Base-by-base conservation (phyloP, 805 yeast genomes). In the Wickerhamiella azymoides region DNA sequence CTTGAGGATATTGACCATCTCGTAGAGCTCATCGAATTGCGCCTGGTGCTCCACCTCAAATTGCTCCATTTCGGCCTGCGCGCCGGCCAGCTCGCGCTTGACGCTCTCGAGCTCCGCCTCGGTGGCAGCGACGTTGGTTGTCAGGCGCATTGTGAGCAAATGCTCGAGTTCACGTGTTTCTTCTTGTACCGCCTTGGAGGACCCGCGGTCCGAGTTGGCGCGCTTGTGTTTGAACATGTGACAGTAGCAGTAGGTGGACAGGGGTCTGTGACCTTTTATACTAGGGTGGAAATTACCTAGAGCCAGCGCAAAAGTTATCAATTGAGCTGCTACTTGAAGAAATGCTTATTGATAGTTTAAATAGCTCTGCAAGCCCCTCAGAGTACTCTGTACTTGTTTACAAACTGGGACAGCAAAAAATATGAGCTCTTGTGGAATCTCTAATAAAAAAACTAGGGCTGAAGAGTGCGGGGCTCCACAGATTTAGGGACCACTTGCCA, bases 141-240 rank as follows among this genome's bases (percentile, higher is more conserved):
- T 24, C 2, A 41, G 44, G 25, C 35, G 35, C 44, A 41, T 24
- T 8, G 24, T 26, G 25, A 36, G 25, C 10, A 19, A 33, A 25
- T 41, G 44, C 44, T 41, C 44, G n/a, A 41, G 11, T 25, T 41
- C 39, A 5, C 44, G 14, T 2, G 44, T 41, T 25, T 41, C 44
- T 2, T 14, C 18, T 4, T 16, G 28, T n/a, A 41, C 33, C 11
- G 33, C 33, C 9, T 13, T n/a, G 9, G 4, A 3, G 11, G 33
- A 5, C 14, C 16, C 14, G 16, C 16, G 33, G 14, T 30, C 16
- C 9, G 33, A 6, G 14, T 13, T 13, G 33, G 16, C 16, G 33
- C 33, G 33, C 33, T 30, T 30, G 33, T 30, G 33, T 16, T 30
- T 30, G 33, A 30, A 30, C 33, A 30, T 30, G 33, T 30, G 33